Conservation (phyloP, 2,329 filamentous ascomycete genomes). For the Anthostomella pinea region DNA sequence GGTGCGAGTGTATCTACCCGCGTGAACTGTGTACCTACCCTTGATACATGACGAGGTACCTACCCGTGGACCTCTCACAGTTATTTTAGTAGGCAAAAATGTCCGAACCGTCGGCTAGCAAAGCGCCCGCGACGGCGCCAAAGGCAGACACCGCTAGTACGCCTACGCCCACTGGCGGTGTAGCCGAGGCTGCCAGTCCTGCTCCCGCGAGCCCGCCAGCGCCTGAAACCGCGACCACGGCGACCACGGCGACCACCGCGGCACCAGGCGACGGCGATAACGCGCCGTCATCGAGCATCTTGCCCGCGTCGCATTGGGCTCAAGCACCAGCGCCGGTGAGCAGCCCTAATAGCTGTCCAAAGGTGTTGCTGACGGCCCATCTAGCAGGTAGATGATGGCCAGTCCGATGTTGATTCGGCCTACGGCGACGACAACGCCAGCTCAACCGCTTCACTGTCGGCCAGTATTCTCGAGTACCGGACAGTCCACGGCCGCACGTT, state of each 20-base stretch:
- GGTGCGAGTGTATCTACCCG: no score
- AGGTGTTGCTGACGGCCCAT: no score
- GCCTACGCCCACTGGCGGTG: not conserved
- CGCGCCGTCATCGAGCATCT: constrained; percentile 8
- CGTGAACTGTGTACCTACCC: no score
- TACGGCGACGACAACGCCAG: constrained; percentile 28
- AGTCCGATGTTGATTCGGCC: constrained; percentile 28
- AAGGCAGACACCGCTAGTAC: constrained; percentile 3
- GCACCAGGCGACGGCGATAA: not conserved
- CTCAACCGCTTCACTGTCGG: constrained; percentile 30
- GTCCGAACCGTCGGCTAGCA: constrained; percentile 7
- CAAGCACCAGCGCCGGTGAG: constrained; percentile 22
- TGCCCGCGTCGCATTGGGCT: constrained; percentile 28
- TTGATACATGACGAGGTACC: no score
- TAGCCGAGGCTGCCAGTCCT: not conserved
- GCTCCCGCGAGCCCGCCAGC: constrained; percentile 3
- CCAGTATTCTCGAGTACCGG: constrained; percentile 31
- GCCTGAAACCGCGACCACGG: not conserved
- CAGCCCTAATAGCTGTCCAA: no score
- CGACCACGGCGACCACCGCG: not conserved
- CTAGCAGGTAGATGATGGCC: no score
- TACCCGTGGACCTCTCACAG: no score
- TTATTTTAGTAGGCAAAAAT: no score
- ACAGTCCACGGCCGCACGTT: constrained; percentile 31
- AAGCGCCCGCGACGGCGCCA: constrained; percentile 7